Evolutionary conservation across 139 green algal species (phyloP), one percentile per base, ranked within the genome.

Genomic region (Tetraselmis chui): DNA sequence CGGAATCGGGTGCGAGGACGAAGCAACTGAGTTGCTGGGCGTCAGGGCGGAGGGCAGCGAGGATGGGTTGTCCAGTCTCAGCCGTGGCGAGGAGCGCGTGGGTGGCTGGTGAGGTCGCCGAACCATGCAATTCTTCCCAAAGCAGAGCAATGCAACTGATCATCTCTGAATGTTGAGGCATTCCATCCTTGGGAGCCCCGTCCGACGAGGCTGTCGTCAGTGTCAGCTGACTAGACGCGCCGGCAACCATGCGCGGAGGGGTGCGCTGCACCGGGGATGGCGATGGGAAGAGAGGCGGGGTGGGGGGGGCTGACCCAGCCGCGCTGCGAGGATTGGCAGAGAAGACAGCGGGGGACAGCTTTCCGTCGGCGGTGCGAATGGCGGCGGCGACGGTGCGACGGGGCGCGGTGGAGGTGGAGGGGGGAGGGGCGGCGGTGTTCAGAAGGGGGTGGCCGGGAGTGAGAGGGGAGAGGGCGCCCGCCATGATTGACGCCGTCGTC

Each of bases 281-380:
- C n/a, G n/a, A n/a, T n/a, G n/a, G n/a, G n/a, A n/a, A n/a, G n/a
- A n/a, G n/a, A n/a, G n/a, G n/a, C n/a, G n/a, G n/a, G n/a, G n/a
- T n/a, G 75, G 11, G 81, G 81, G 31, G 79, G 29, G n/a, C 58
- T 28, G 0, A 79, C 76, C 0, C 81, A 23, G 2, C 32, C 29
- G 77, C 45, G 11, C 11, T 77, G 74, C 79, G 75, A 0, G 83
- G 83, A 0, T 59, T 30, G 1, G 88, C 84, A 0, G 85, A 81
- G 79, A 91, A 91, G 0, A 83, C 86, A 58, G 79, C 28, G 30
- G 86, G 86, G 1, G 88, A 91, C 1, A 91, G 75, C 28, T 26
- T 25, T 1, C 88, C 88, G 29, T 90, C 83, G 29, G 88, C 80
- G 28, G 86, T 81, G 2, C 84, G 77, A 22, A 91, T 32, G 32